Base-by-base conservation (phyloP, 192 early-diverging fungal species). In the Umbelopsis isabellina region DNA sequence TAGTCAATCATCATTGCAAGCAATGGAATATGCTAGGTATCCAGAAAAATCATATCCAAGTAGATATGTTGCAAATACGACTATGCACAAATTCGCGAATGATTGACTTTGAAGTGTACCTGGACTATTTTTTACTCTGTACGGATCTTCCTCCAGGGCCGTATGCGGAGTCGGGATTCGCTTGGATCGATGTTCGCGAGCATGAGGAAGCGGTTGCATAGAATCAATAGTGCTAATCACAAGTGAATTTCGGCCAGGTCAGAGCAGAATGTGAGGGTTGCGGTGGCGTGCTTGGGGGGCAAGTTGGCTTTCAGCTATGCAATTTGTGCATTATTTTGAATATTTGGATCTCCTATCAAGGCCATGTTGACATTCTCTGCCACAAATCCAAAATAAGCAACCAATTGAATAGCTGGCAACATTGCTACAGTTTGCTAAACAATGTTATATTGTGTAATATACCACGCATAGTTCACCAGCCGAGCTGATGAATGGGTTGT, bases 101-200 rank as follows among this genome's bases (percentile, higher is more conserved):
- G 27, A 61, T 18, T 23, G 30, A 61, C 37, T n/a, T 61, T 61
- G 55, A 61, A 61, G 3, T 15, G 55, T 61, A 61, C 55, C 55
- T 61, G 55, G 27, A 61, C 27, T 61, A 35, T 13, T 7, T 30
- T 35, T 61, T 12, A 61, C 30, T 61, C 55, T 61, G 18, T 61
- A 61, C 33, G 55, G 55, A 61, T 61, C 55, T 27, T 18, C 27
- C 30, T 61, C 55, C 6, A 16, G 30, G 10, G 55, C 12, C 3
- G 30, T 25, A 27, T 25, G 27, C 7, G 55, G 55, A 35, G 55
- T 35, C 33, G 25, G 27, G 27, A 61, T 1, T 13, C 55, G 21
- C 16, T 61, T 25, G 10, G 55, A 30, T 16, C 55, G 21, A 30
- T 37, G 27, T 35, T 61, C 33, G 9, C 55, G 55, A 30, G 55